phyloP scores from a whole-genome alignment of 441 rosid genomes.

The Iberis amara region DNA sequence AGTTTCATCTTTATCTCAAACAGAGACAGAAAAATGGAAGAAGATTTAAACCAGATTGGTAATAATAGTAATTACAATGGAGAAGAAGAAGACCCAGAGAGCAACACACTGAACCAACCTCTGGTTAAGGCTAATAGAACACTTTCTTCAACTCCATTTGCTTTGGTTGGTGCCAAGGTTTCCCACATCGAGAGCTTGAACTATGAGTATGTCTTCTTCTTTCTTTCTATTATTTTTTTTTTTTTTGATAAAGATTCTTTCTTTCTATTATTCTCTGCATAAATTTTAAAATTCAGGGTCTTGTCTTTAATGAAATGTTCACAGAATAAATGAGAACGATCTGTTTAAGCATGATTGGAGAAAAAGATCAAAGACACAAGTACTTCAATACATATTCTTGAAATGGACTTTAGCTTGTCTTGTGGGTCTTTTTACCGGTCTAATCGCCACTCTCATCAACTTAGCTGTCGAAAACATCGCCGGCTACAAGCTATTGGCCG shows the following conservation, averaged over 20 bases:
- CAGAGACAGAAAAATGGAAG: slow-evolving; percentile 44
- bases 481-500: slow-evolving; percentile 82
- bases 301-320: no score
- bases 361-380: slow-evolving; percentile 74
- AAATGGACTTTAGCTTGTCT: slow-evolving; percentile 82
- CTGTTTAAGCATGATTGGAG: slow-evolving; percentile 96
- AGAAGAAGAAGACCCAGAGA: slow-evolving; percentile 61
- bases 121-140: slow-evolving; percentile 70
- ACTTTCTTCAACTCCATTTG: slow-evolving; percentile 67
- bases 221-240: neutral
- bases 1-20: slow-evolving; percentile 19
- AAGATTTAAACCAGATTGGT: slow-evolving; percentile 35
- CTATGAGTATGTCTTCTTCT: slow-evolving; percentile 56
- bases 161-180: slow-evolving; percentile 81
- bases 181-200: slow-evolving; percentile 85
- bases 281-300: no score
- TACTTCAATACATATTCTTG: slow-evolving; percentile 71
- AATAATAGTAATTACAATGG: slow-evolving; percentile 30
- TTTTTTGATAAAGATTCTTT: no score
- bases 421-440: slow-evolving; percentile 78
- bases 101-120: slow-evolving; percentile 53
- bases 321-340: slow-evolving; percentile 86
- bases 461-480: slow-evolving; percentile 88
- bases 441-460: slow-evolving; percentile 79
- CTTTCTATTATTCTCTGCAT: no score